A percentile compares a stretch with the other conserved stretches of the same genome.
These are phyloP conservation scores for Tolypocladium inflatum DNA, from an alignment of 2,329 filamentous ascomycete genomes.

Conservation along the genomic window DNA sequence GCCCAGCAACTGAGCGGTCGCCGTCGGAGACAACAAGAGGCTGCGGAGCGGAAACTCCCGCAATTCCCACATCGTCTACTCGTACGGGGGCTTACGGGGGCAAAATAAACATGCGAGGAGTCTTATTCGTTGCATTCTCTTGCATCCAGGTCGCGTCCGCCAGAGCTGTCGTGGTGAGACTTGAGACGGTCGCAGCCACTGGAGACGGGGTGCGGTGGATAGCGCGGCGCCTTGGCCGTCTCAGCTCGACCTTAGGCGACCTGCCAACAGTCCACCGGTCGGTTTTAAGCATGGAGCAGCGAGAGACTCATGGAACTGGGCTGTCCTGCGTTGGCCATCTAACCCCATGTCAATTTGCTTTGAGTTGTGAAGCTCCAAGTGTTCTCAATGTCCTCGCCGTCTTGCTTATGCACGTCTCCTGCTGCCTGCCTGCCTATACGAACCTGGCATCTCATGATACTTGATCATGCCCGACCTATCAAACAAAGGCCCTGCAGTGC, in stretches of 20 bases:
- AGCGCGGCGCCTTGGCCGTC: neutral
- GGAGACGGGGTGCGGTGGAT: neutral
- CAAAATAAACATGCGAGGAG: neutral
- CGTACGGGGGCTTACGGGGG: too few relatives aligned
- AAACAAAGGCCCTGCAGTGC: neutral
- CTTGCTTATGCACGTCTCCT: neutral
- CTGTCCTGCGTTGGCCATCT: neutral
- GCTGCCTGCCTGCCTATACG: neutral
- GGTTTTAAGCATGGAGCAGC: neutral
- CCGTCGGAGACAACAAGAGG: neutral
- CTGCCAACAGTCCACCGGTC: neutral
- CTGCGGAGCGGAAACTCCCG: too few relatives aligned
- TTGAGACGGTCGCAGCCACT: neutral
- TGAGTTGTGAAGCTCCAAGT: neutral
- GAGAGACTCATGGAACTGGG: neutral
- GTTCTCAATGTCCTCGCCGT: neutral
- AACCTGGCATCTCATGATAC: neutral
- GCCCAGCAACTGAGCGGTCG: neutral
- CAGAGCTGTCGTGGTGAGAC: neutral
- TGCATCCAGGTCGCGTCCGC: neutral
- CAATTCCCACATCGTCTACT: neutral
- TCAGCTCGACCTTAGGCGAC: neutral
- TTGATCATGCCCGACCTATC: neutral
- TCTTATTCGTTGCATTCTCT: too few relatives aligned
- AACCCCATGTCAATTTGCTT: neutral